Base-by-base conservation (phyloP, 129 eudicot species). In the Tagetes erecta region DNA sequence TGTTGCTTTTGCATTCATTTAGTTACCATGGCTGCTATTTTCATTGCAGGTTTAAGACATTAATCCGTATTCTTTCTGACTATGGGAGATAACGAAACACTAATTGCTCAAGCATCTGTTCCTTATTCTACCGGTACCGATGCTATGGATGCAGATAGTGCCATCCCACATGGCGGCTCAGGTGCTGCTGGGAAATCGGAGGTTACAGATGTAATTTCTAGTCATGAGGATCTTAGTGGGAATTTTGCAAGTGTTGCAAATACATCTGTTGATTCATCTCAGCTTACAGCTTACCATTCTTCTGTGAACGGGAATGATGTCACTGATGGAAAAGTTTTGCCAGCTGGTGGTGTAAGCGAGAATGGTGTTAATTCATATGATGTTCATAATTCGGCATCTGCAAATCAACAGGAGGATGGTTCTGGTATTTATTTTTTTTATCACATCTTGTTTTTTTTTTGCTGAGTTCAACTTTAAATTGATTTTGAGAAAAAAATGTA, bases 21-120 rank as follows among this genome's bases (percentile, higher is more conserved):
- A 38, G 3, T 57, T 76, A 36, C 64, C 8, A 12, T 56, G 63
- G 78, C 51, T 79, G 46, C 66, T 66, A 36, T 79, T 8, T 52
- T 64, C 6, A 36, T 20, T 79, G 36, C 53, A 79, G 83, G 74
- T 55, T 55, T 67, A 65, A 55, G 75, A 55, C 27, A 20, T 20
- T 72, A 53, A 46, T 47, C 33, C 13, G 14, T 12, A 67, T 52
- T 10, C 11, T 73, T 4, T 34, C 8, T 42, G 56, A 76, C 59
- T 20, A 87, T 88, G 96, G 91, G 86, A 35, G 96, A 90, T 49
- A 86, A 87, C 64, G 96, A 93, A 67, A 76, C 87, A 20, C 81
- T 80, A 58, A 81, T 76, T 68, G 84, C 90, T 72, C 92, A 83
- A 78, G 60, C 75, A 33, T 64, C 90, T 38, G 75, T 71, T n/a